Base-by-base conservation (phyloP, 1,284 basidiomycete genomes). In the Omphalotus olearius region DNA sequence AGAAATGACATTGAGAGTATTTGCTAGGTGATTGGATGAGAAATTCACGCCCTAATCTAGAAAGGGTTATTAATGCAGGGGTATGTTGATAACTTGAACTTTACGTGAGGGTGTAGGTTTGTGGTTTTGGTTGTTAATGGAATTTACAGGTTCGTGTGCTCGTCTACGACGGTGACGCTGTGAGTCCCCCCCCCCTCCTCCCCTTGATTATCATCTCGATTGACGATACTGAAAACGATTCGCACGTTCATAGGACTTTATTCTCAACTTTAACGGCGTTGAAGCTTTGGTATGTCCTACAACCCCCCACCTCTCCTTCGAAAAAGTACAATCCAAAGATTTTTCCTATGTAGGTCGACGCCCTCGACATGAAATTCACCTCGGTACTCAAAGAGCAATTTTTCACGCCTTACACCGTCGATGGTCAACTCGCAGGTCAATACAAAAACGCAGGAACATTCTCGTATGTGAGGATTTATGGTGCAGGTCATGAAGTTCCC, bases 361-460 rank as follows among this genome's bases (percentile, higher is more conserved):
- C 65, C 17, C 67, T 80, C 13, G 59, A 69, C 30, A 77, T 71
- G 14, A 59, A 69, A 30, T 74, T 74, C 59, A 69, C 66, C 1
- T 6, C 67, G 0, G 4, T 54, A 4, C 80, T 70, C 54, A 62
- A 68, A 42, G 53, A 66, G 45, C 69, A 78, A 59, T 17, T 57
- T 3, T 80, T 80, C 62, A 57, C 68, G 13, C 69, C 70, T 50
- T 83, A 71, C 64, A 79, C 71, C 2, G 80, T 83, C 25, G 59
- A 64, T 4, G 82, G 81, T 0, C 66, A 74, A 48, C 41, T 62
- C 0, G 67, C 81, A 2, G 82, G 79, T 1, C 60, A 76, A 37
- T 81, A 68, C 67, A 83, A 83, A 68, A 82, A 80, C 49, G 78
- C 80, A 1, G 80, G 80, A 2, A 79, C 72, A 2, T 78, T 83